Base-by-base conservation (phyloP, 202 grass and related monocot species). In the Digitaria exilis region DNA sequence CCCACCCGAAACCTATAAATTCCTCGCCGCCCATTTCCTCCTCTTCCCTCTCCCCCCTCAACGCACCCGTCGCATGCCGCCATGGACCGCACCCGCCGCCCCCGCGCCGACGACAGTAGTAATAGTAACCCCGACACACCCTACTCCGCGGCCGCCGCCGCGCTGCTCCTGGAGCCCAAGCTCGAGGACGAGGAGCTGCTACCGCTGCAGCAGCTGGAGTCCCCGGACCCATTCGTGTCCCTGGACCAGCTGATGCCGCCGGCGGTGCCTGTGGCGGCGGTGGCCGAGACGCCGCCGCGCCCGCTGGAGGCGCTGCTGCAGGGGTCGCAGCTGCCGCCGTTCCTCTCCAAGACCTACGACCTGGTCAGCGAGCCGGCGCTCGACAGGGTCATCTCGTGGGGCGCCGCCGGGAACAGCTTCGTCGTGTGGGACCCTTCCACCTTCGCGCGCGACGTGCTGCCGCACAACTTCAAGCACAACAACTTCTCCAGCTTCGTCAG, bases 401-500 rank as follows among this genome's bases (percentile, higher is more conserved):
- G 82, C 15, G 55, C 80, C 0, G 66, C 89, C 8, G 93, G 93
- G 19, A 91, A 95, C 64, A 98, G 96, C 85, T 96, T 98, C 80
- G 89, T 96, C 0, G 91, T 98, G 1, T 98, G 96, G 96, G 83
- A 98, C 5, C 91, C 93, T 5, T 61, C 85, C 63, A 60, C 80
- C 69, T 96, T 98, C 87, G 87, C 91, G 28, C 80, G 85, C 43
- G 71, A 87, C 32, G 74, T 98, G 37, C 93, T 98, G 13, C 93
- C 93, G 13, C 82, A 83, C 35, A 79, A 90, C 77, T 98, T 98
- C 89, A 98, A 96, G 91, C 96, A 98, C 83, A 91, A 88, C 87
- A 98, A 99, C 80, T 96, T 96, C 87, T 94, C 96, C 71, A 96
- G 91, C 88, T 98, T 98, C 85, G 87, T 98, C 86, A 90, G 96